Evolutionary conservation across 768 basidiomycete genomes (phyloP).

Genomic region (Pleurotus ostreatus): DNA sequence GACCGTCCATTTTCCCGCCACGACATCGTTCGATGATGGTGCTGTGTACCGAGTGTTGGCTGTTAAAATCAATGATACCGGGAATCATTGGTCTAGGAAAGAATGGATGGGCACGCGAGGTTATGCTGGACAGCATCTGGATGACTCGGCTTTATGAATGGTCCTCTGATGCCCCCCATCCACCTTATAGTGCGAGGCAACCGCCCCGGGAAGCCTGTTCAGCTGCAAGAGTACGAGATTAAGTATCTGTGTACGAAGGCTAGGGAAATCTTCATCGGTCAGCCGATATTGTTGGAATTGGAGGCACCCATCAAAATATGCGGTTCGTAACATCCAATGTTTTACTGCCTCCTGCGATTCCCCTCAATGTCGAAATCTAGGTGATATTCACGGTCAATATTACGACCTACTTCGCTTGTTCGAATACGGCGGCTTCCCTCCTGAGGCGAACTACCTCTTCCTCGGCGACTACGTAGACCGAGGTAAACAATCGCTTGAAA

Average conservation of each 20-base stretch:
- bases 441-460: conserved; percentile 99
- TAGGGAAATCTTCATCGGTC: conserved; percentile 98
- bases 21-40: no score
- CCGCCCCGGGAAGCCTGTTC: conserved; percentile 97
- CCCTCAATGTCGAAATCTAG: conserved; percentile 33
- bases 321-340: conserved; percentile 51
- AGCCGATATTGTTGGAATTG: conserved; percentile 95
- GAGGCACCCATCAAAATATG: conserved; percentile 99
- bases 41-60: not conserved
- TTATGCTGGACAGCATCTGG: not conserved
- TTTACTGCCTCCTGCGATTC: not conserved
- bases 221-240: conserved; percentile 98
- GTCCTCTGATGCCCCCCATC: conserved; percentile 19
- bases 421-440: conserved; percentile 98
- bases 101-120: no score
- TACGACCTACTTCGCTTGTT: conserved; percentile 97
- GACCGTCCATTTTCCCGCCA: not conserved
- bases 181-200: conserved; percentile 82
- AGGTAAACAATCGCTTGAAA: conserved; percentile 98
- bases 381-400: conserved; percentile 99
- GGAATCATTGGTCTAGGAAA: no score
- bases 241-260: conserved; percentile 98
- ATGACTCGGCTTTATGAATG: conserved; percentile 7
- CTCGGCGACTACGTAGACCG: conserved; percentile 99
- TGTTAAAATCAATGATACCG: not conserved